Evolutionary conservation across 2,329 filamentous ascomycete genomes (phyloP), one percentile per base, ranked within the genome.

Genomic region (Neonectria magnoliae): DNA sequence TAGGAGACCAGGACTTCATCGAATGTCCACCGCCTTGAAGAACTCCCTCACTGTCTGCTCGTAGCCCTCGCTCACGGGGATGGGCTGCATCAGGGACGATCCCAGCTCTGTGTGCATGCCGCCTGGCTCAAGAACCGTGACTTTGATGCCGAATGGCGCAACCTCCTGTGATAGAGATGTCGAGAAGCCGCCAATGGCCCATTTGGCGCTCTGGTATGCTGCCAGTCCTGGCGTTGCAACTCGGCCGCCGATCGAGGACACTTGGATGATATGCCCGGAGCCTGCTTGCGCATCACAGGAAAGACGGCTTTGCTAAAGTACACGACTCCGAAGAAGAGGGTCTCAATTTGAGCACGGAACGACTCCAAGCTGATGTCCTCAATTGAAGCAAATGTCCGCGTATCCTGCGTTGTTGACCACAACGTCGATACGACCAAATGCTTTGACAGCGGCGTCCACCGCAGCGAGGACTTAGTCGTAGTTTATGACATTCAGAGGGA

Each of bases 281-380:
- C 68, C 62, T 73, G 74, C 31, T 67, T 58, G 1, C 77, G 71
- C 70, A 82, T 70, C 1, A 77, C 71, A 2, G 77, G 75, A 22
- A 80, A 67, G 3, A 77, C 76, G 22, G 78, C 78, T 31, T 76
- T 79, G 4, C 85, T 88, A 7, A 88, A 82, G 55, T 84, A 78
- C 3, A 88, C 73, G 2, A 87, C 74, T 6, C 87, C 87, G 63
- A 87, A 88, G 74, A 88, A 86, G 70, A 89, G 89, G 62, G 86
- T 81, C 60, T 90, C 85, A 77, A 89, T 83, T 69, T 88, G 83
- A 5, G 74, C 80, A 6, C 83, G 78, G 50, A 85, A 82, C 41
- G 87, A 81, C 3, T 79, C 72, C 3, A 87, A 79, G 2, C 78
- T 78, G 7, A 85, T 74, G 10, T 83, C 82, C 70, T 90, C 87